phyloP scores from a whole-genome alignment of 192 early-diverging fungal genomes.

The Coemansia reversa region DNA sequence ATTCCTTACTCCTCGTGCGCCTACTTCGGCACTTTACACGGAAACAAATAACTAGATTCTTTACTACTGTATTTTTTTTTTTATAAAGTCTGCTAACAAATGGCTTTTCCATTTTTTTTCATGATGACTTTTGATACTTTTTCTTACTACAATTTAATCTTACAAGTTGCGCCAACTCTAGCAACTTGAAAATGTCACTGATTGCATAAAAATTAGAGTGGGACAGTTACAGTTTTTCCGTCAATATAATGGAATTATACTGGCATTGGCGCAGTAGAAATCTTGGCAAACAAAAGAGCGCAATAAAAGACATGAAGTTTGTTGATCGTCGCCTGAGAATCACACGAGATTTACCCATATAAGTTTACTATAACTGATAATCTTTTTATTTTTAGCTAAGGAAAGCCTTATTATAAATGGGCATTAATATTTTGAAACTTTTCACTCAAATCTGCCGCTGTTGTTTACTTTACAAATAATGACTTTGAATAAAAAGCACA shows the following conservation, averaged over 20 bases:
- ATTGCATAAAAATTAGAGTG: too few relatives aligned
- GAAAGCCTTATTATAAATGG: not conserved
- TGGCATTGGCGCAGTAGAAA: too few relatives aligned
- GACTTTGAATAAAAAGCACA: not conserved
- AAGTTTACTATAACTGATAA: not conserved
- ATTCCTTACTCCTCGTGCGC: constrained; percentile 6
- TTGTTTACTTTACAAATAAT: not conserved
- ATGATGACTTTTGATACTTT: too few relatives aligned
- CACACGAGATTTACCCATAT: not conserved
- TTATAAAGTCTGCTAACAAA: too few relatives aligned
- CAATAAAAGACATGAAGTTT: too few relatives aligned
- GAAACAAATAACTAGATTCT: constrained; percentile 4
- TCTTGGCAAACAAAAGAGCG: too few relatives aligned
- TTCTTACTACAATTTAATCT: too few relatives aligned
- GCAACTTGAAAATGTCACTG: too few relatives aligned
- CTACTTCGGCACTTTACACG: constrained; percentile 1
- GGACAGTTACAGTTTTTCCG: too few relatives aligned
- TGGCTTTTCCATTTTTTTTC: too few relatives aligned
- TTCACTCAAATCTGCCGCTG: not conserved
- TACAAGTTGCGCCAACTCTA: too few relatives aligned
- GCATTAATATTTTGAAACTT: not conserved
- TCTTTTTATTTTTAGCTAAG: not conserved
- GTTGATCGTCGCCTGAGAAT: not conserved
- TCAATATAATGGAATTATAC: too few relatives aligned
- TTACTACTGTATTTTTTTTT: constrained; percentile 6